phyloP scores from a whole-genome alignment of 768 basidiomycete genomes.

The Neoboletus magnificus region DNA sequence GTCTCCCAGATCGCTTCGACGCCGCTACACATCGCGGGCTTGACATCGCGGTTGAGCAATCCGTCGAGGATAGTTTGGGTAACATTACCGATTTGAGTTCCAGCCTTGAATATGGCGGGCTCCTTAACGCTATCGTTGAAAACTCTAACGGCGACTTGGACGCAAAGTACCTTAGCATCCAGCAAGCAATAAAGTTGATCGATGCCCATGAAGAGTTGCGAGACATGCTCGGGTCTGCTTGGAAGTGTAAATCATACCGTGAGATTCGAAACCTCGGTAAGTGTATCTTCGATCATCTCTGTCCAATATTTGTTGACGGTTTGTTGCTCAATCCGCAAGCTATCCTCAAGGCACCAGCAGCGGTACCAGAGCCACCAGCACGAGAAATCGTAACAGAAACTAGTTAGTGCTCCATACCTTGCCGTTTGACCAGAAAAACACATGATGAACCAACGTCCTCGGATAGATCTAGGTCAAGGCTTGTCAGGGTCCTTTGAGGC shows the following conservation, averaged over 20 bases:
- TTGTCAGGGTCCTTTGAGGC: not conserved
- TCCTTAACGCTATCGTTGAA: not conserved
- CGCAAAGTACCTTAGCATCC: fast-evolving
- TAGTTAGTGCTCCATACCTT: no score
- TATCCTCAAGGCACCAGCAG: no score
- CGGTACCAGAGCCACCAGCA: no score
- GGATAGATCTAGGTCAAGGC: not conserved
- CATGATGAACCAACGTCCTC: no score
- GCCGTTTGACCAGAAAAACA: no score
- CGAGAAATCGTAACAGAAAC: no score
- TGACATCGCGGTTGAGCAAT: not conserved
- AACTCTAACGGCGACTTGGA: not conserved
- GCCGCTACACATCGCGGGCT: not conserved
- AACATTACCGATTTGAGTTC: not conserved
- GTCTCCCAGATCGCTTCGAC: not conserved
- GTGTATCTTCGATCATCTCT: not conserved
- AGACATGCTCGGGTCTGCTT: not conserved
- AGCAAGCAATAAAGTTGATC: no score
- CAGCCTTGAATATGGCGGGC: not conserved
- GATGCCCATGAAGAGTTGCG: not conserved
- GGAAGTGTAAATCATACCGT: not conserved
- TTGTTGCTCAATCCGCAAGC: no score
- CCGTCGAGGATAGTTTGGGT: not conserved
- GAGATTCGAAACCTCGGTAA: conserved; percentile 10
- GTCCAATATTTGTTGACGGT: no score